A percentile compares a stretch with the other conserved stretches of the same genome.
Conservation (phyloP, 2,329 filamentous ascomycete genomes). For the Lachnellula hyalina region DNA sequence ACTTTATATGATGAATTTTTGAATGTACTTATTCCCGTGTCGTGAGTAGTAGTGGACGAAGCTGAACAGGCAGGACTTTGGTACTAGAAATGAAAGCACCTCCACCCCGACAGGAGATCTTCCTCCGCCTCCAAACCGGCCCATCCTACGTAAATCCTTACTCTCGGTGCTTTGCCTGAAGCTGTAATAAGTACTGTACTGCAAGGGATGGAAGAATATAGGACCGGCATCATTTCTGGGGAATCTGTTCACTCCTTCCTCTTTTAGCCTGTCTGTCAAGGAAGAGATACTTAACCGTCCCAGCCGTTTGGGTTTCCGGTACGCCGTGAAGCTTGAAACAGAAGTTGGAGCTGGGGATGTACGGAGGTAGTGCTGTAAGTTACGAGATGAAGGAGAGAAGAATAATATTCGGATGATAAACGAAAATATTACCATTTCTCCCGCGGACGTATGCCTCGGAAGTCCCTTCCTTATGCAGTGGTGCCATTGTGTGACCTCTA, state of each 20-base stretch:
- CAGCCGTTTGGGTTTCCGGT: neutral
- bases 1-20: no score
- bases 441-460: neutral
- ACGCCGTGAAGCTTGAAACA: neutral
- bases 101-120: neutral
- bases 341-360: neutral
- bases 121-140: neutral
- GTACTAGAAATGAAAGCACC: no score
- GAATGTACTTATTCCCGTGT: no score
- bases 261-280: constrained; percentile 2
- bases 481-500: neutral
- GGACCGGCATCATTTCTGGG: neutral
- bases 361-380: neutral
- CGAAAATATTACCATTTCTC: no score
- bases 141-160: neutral
- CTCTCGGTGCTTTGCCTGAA: constrained; percentile 8
- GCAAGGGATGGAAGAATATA: neutral
- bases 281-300: neutral
- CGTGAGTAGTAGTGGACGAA: no score
- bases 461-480: neutral
- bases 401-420: no score
- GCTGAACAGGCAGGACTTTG: no score
- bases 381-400: neutral
- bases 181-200: neutral
- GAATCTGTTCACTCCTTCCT: neutral